Evolutionary conservation across 1,284 basidiomycete genomes (phyloP), one percentile per base, ranked within the genome.

Genomic region (Macrocybe sp.): DNA sequence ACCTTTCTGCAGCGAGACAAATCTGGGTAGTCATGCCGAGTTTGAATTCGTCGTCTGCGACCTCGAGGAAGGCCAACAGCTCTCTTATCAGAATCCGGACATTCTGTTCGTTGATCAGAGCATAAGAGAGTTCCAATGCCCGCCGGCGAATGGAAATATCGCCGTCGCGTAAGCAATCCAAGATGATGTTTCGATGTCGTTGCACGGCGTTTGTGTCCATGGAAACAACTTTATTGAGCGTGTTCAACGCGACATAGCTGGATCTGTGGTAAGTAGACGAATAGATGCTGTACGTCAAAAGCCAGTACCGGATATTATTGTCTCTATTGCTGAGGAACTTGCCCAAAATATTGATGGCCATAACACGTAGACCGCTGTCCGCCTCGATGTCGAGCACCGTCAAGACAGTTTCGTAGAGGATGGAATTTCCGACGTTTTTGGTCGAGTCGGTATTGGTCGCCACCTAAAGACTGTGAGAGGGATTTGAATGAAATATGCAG

Each of bases 321-420:
- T 99, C 97, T 31, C 92, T 80, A 69, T 99, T 99, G 62, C 92
- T 89, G 59, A 99, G 73, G 73, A 99, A 99, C 68, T 98, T 99
- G 52, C 97, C 97, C 38, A 99, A 78, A 50, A 99, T 98, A 64
- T 99, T 99, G 71, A 99, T 99, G 0, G 97, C 97, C 97, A 99
- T 98, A 46, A 99, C 96, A 4, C 97, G 84, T 36, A 99, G 70
- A 16, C 94, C 93, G 49, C 83, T 89, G 65, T 99, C 97, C 6
- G 97, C 96, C 62, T 98, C 94, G 52, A 99, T 99, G 58, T 99
- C 96, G 42, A 99, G 77, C n/a, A 99, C 90, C 6, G 95, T 94
- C 54, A 98, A 76, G 2, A 99, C 97, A 0, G 96, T 96, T 70
- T 99, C 97, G 65, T 99, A 99, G 33, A 99, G 72, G 53, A 99